phyloP scores from a whole-genome alignment of 768 basidiomycete species.

The Piloderma croceum region DNA sequence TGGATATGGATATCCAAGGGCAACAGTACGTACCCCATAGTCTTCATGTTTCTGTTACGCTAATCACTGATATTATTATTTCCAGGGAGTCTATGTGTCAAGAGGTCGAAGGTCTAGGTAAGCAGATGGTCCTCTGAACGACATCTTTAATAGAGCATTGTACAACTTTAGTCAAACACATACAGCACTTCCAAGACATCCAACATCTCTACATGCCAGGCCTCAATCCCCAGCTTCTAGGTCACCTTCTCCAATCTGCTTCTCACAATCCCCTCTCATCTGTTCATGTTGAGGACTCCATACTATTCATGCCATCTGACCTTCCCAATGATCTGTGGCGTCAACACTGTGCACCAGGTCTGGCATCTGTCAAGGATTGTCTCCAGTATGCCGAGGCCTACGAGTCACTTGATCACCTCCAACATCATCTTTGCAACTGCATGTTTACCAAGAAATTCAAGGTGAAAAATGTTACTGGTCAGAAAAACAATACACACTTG shows the following conservation, averaged over 20 bases:
- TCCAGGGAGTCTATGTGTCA: not conserved
- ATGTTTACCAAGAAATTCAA: slow-evolving; percentile 1
- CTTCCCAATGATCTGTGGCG: not conserved
- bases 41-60: not conserved
- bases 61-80: not conserved
- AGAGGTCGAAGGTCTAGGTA: not conserved
- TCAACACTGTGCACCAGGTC: not conserved
- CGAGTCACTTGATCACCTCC: slow-evolving; percentile 16
- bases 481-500: not conserved
- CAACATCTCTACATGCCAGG: not conserved
- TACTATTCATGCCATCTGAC: not conserved
- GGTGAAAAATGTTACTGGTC: not conserved
- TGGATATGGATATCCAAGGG: slow-evolving; percentile 19
- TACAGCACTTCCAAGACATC: not conserved
- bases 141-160: too few species aligned
- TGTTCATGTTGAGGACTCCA: not conserved
- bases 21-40: slow-evolving; percentile 22
- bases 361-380: slow-evolving; percentile 4
- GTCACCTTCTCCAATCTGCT: not conserved
- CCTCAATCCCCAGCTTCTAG: not conserved
- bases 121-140: too few species aligned
- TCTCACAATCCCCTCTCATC: not conserved
- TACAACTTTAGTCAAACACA: too few species aligned
- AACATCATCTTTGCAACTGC: slow-evolving; percentile 1
- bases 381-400: slow-evolving; percentile 12